Percentiles rank a stretch among this genome's conserved stretches.
Conservation (phyloP, 352 stramenopile genomes). For the Phytophthora chlamydospora region DNA sequence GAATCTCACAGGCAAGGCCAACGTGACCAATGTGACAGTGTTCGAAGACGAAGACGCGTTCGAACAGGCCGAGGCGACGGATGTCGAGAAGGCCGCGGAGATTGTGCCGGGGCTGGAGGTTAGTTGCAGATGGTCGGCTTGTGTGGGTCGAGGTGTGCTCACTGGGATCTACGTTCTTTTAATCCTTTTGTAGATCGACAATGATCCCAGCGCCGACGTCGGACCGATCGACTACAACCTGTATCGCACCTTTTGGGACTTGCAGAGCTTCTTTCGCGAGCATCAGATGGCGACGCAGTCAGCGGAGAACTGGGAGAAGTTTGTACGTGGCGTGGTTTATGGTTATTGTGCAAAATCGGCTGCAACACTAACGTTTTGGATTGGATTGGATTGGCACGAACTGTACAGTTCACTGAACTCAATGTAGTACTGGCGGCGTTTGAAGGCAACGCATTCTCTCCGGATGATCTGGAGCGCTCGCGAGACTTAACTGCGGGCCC, state of each 20-base stretch:
- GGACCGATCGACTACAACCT: conserved; percentile 90
- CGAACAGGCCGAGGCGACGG: conserved; percentile 59
- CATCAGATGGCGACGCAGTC: conserved; percentile 70
- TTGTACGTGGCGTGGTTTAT: conserved; percentile 59
- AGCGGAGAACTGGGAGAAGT: conserved; percentile 77
- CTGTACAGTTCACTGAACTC: conserved; percentile 70
- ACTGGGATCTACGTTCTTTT: conserved; percentile 2
- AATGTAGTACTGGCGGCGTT: conserved; percentile 83
- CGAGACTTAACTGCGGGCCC: conserved; percentile 45
- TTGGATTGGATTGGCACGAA: not conserved
- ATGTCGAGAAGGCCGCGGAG: conserved; percentile 44
- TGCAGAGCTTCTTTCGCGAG: conserved; percentile 89
- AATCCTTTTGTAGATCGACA: conserved; percentile 48
- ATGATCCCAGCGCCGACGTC: conserved; percentile 44
- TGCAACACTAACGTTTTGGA: conserved; percentile 4
- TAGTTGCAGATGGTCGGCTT: conserved; percentile 1
- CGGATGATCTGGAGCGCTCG: conserved; percentile 76
- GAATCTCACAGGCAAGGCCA: conserved; percentile 82
- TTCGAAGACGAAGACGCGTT: conserved; percentile 87
- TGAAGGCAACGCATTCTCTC: conserved; percentile 87
- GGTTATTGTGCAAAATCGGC: not conserved
- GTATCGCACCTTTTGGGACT: conserved; percentile 91
- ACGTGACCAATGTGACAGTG: conserved; percentile 77
- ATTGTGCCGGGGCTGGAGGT: conserved; percentile 39
- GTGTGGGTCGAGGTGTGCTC: not conserved